Evolutionary conservation across 257 asterid genomes (phyloP).

Genomic region (Solanum bulbocastanum): DNA sequence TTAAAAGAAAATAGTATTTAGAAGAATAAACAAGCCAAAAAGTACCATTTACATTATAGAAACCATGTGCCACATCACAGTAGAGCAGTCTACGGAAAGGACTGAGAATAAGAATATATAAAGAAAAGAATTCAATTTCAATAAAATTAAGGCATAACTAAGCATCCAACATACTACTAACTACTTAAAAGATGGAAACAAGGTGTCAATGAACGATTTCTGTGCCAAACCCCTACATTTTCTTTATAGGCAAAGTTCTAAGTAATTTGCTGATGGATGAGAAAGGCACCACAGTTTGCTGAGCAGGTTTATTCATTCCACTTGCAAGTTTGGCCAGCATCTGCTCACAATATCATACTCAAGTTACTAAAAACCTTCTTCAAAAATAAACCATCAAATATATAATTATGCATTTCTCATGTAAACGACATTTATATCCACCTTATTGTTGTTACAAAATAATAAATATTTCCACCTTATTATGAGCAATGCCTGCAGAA

Average conservation of each 20-base stretch:
- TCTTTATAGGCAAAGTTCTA: conserved; percentile 66
- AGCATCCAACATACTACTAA: background rate
- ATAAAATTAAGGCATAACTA: background rate
- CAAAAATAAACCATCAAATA: background rate
- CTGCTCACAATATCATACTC: conserved; percentile 30
- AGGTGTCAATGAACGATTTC: background rate
- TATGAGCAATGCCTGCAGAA: conserved; percentile 96
- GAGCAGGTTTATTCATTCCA: conserved; percentile 98
- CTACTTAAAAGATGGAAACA: background rate
- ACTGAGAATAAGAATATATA: background rate
- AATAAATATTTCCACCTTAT: conserved; percentile 44
- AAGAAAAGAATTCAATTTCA: background rate
- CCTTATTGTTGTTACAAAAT: background rate
- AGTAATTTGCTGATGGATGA: conserved; percentile 67
- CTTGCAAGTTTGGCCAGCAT: conserved; percentile 95
- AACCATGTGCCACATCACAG: background rate
- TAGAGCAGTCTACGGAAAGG: background rate
- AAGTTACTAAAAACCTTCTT: background rate
- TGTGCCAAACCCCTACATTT: conserved; percentile 42
- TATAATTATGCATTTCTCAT: background rate
- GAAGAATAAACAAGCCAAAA: conserved; percentile 3
- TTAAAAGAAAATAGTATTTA: background rate
- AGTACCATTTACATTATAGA: background rate
- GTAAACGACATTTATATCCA: background rate
- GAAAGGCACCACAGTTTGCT: conserved; percentile 81